Evolutionary conservation across 78 protist species (phyloP).

Genomic region (Isochrysis galbana): DNA sequence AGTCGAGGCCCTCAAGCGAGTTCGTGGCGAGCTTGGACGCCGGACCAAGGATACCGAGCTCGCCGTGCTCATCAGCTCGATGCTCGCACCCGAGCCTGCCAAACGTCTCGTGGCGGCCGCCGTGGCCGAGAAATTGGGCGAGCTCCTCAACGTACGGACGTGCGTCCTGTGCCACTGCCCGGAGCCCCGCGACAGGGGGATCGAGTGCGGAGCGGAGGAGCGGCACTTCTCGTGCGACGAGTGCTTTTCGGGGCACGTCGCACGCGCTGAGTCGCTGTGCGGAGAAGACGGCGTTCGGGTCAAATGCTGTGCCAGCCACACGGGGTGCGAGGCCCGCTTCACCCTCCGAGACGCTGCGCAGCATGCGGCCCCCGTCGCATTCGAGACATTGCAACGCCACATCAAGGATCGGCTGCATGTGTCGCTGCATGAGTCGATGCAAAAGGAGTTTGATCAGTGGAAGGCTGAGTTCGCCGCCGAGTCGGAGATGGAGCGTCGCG

Average conservation of each 20-base stretch:
- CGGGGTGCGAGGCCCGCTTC: background rate
- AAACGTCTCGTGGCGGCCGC: background rate
- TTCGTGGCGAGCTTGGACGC: background rate
- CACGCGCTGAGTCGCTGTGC: background rate
- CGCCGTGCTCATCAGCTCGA: background rate
- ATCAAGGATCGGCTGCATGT: background rate
- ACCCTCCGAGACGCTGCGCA: background rate
- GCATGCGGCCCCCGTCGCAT: background rate
- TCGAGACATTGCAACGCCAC: constrained; percentile 1
- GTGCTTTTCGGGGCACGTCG: constrained; percentile 13
- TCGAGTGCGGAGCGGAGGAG: constrained; percentile 9
- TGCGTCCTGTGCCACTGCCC: constrained; percentile 32
- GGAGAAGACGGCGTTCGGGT: background rate
- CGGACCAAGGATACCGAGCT: background rate
- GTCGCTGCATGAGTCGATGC: constrained; percentile 13
- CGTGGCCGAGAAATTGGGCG: background rate
- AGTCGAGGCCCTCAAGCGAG: constrained; percentile 23
- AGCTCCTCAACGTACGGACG: constrained; percentile 3
- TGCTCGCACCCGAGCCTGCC: background rate
- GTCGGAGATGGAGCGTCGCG: constrained; percentile 17
- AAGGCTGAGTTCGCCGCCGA: background rate
- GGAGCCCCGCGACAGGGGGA: constrained; percentile 16
- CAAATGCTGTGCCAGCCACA: background rate
- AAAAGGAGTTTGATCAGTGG: constrained; percentile 13
- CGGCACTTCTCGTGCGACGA: constrained; percentile 27